Evolutionary conservation across 176 grass and related monocot species (phyloP).

Genomic region (barley (Hordeum vulgare)): MorexV3_pseudomolecules_assembly NC_058519.1:625292993-625293492

Average conservation of each 20-base stretch:
- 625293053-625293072: not conserved
- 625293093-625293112: not conserved
- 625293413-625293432: not conserved
- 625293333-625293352: too few species aligned
- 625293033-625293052: not conserved
- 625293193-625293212: not conserved
- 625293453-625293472: not conserved
- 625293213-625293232: not conserved
- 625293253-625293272: not conserved
- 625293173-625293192: not conserved
- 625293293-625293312: not conserved
- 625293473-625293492: not conserved
- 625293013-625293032: conserved; percentile 12
- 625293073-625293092: not conserved
- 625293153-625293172: conserved; percentile 1
- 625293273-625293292: not conserved
- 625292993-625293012: conserved; percentile 59
- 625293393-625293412: not conserved
- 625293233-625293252: not conserved
- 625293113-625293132: not conserved
- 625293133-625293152: not conserved
- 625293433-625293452: not conserved
- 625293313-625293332: not conserved
- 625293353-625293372: not conserved
- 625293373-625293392: too few species aligned